Conservation (phyloP, 345 rosid species). For the Conringia planisiliqua region DNA sequence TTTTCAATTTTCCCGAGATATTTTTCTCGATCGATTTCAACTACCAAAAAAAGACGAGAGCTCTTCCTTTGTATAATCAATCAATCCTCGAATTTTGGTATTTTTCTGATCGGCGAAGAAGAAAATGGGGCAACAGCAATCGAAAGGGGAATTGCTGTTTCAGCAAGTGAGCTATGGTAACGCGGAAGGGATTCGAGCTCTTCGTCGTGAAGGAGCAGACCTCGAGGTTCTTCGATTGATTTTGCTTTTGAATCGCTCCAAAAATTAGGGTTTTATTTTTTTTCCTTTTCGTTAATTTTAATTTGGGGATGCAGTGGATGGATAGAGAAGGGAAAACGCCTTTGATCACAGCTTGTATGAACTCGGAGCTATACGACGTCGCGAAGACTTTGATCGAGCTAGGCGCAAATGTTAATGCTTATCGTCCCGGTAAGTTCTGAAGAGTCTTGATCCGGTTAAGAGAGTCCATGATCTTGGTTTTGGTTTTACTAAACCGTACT, state of each 20-base stretch:
- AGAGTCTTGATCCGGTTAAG: too few relatives aligned
- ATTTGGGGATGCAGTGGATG: conserved; percentile 55
- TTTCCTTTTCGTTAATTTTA: background rate
- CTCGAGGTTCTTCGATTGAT: conserved; percentile 55
- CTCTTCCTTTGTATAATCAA: background rate
- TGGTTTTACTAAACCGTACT: background rate
- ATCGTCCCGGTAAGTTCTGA: conserved; percentile 61
- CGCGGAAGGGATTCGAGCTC: conserved; percentile 73
- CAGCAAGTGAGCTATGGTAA: conserved; percentile 81
- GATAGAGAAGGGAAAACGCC: conserved; percentile 96
- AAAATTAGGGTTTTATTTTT: conserved; percentile 17
- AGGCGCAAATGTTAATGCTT: conserved; percentile 82
- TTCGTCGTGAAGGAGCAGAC: conserved; percentile 72
- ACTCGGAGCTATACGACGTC: conserved; percentile 54
- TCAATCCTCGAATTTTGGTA: background rate
- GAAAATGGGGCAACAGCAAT: conserved; percentile 88
- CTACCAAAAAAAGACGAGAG: background rate
- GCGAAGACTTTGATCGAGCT: conserved; percentile 81
- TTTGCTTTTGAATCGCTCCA: background rate
- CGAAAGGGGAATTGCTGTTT: conserved; percentile 81
- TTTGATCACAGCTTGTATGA: conserved; percentile 77
- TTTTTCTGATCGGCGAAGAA: background rate
- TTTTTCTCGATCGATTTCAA: background rate
- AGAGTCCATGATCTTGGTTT: too few relatives aligned
- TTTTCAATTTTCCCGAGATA: background rate